Base-by-base conservation (phyloP, 106 monocot species). In the Hemerocallis citrina region DNA sequence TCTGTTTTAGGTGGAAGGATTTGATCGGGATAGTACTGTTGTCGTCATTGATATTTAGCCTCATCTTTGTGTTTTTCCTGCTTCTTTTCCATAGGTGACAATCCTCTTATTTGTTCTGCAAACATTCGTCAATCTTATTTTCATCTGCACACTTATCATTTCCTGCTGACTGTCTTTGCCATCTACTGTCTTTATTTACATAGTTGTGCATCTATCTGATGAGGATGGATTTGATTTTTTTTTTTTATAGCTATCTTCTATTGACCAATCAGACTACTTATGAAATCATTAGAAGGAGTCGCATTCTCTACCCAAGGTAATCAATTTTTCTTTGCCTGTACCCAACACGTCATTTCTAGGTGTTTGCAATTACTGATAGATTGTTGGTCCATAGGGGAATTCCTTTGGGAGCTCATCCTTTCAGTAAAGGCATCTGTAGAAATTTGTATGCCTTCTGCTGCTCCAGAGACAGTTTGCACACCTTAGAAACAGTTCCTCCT, bases 261-360 rank as follows among this genome's bases (percentile, higher is more conserved):
- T 43, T 84, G 65, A 81, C 92, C 46, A 92, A 92, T 68, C 92
- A 92, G 61, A 92, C 92, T 29, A 92, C 92, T 16, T 92, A 80
- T 47, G 92, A 92, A 60, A 80, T 92, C 44, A 75, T 87, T 0
- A 86, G 86, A 57, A 72, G 86, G 46, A 68, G 70, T 5, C 82
- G 86, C 3, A 77, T 92, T 34, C 32, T 59, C 15, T 92, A 92
- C 70, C 45, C 84, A 34, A 75, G 80, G 82, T 82, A 52, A 64
- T 34, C 19, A 21, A n/a, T n/a, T 13, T 14, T 31, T 32, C 31
- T 17, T 2, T 30, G 31, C n/a, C n/a, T 16, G 54, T 32, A 1
- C 12, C 14, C 28, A 28, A 27, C 29, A 7, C n/a, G 19, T 32
- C 15, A 11, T 30, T 16, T 31, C 6, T 23, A 9, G 32, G 31